Evolutionary conservation across 2,329 filamentous ascomycete genomes (phyloP), one percentile per base, ranked within the genome.

Genomic region (Ambrosiella xylebori): DNA sequence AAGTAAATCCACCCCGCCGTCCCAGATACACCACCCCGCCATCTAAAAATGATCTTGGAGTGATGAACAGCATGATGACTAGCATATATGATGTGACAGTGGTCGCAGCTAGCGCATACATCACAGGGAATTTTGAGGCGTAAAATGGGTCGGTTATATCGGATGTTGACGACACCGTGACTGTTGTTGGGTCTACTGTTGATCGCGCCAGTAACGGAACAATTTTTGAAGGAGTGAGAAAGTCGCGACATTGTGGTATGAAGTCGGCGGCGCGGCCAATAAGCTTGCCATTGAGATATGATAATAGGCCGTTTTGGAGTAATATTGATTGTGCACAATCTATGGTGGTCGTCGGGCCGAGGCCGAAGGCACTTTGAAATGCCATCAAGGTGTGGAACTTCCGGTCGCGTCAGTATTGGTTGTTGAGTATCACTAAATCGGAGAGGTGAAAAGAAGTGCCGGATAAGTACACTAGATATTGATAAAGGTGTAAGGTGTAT

Each of bases 31-130:
- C 87, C 53, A 86, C 81, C 19, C 88, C 88, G 57, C 88, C 88
- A 60, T 94, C 82, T 62, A 95, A 83, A 68, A 93, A 95, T 2
- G 93, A 95, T 56, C 91, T 82, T n/a, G 91, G 91, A 0, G 89
- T 95, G 65, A 96, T 89, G 66, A 95, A 81, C 41, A 97, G 81
- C 79, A 96, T 94, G 62, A 95, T 87, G 64, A 96, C 85, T 52
- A 97, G 80, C 67, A 94, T 85, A 71, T 94, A 97, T 54, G 89
- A 85, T 54, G 95, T 84, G 58, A 95, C 85, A 0, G 90, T 97
- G 15, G 88, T 88, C 13, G 89, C 87, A 58, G 89, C 89, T 57
- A 97, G 85, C 51, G 90, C 90, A 67, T 96, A 98, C 65, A 87
- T 85, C 70, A 95, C 89, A 12, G 93, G 91, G 50, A 93, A 91